Conservation (phyloP, 192 early-diverging fungal genomes). For the Hyaloraphidium curvatum region DNA sequence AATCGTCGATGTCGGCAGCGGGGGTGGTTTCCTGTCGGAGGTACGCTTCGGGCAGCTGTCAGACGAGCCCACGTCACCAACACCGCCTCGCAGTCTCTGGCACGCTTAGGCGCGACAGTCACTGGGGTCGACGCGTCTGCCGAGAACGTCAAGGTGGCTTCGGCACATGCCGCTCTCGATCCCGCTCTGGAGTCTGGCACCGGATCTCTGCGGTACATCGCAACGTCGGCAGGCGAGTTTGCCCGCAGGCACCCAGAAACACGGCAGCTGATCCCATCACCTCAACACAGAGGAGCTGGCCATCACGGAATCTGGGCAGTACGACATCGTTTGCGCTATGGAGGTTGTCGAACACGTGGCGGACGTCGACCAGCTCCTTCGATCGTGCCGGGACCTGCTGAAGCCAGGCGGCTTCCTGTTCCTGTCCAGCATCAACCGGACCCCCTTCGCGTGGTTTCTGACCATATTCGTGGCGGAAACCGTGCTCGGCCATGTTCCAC, state of each 20-base stretch:
- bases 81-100: too few species aligned
- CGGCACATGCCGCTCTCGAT: not conserved
- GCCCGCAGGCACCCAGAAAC: not conserved
- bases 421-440: constrained; percentile 83
- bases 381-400: constrained; percentile 37
- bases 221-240: too few species aligned
- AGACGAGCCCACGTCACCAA: not conserved
- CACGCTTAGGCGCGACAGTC: not conserved
- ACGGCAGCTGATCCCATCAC: not conserved
- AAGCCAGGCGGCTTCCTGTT: constrained; percentile 54
- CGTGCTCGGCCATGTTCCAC: constrained; percentile 50
- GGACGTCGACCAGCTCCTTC: constrained; percentile 47
- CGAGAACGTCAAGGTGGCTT: not conserved
- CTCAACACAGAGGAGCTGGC: constrained; percentile 30
- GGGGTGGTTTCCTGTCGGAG: constrained; percentile 80
- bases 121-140: not conserved
- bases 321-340: constrained; percentile 65
- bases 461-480: constrained; percentile 72
- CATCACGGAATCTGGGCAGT: constrained; percentile 23
- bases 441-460: constrained; percentile 44
- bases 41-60: constrained; percentile 9
- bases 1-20: constrained; percentile 83
- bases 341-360: constrained; percentile 90
- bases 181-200: constrained; percentile 29
- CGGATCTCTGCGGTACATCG: not conserved